Percentiles rank a stretch among this genome's conserved stretches.
Evolutionary conservation across 2,329 filamentous ascomycete species (phyloP).

Genomic region (Tolypocladium album): DNA sequence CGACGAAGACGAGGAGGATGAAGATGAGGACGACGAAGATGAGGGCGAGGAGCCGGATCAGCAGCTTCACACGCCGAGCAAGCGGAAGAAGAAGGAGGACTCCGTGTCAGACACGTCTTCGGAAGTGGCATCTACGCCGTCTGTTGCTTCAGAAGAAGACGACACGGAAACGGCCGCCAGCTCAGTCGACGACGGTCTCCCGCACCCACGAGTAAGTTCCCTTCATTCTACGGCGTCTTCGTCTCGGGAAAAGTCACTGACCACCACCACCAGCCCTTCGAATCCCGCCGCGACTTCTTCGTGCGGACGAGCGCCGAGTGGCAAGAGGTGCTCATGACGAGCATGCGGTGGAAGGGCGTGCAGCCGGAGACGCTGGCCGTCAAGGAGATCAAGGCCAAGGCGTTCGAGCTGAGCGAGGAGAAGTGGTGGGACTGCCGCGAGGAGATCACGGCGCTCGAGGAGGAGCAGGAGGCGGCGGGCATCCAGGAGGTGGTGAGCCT

Average conservation of each 20-base stretch:
- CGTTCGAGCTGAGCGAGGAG: conserved; percentile 84
- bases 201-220: conserved; percentile 48
- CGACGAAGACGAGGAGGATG: conserved; percentile 47
- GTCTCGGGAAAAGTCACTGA: background rate
- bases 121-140: conserved; percentile 17
- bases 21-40: conserved; percentile 42
- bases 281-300: conserved; percentile 87
- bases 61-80: conserved; percentile 38
- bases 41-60: conserved; percentile 36
- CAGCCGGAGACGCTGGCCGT: conserved; percentile 58
- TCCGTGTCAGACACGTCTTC: conserved; percentile 29
- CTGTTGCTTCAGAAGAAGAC: conserved; percentile 27
- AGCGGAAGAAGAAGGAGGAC: conserved; percentile 44
- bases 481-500: conserved; percentile 91
- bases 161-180: conserved; percentile 37
- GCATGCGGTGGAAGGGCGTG: conserved; percentile 56
- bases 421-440: conserved; percentile 99
- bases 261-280: conserved; percentile 56
- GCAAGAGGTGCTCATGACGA: conserved; percentile 78
- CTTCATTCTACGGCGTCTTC: background rate
- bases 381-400: conserved; percentile 88
- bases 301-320: conserved; percentile 76
- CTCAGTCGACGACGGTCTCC: conserved; percentile 61
- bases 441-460: conserved; percentile 82
- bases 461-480: conserved; percentile 90